Percentiles rank a stretch among this genome's conserved stretches.
Conservation (phyloP, 1,284 basidiomycete genomes). For the Mycena sp. region DNA sequence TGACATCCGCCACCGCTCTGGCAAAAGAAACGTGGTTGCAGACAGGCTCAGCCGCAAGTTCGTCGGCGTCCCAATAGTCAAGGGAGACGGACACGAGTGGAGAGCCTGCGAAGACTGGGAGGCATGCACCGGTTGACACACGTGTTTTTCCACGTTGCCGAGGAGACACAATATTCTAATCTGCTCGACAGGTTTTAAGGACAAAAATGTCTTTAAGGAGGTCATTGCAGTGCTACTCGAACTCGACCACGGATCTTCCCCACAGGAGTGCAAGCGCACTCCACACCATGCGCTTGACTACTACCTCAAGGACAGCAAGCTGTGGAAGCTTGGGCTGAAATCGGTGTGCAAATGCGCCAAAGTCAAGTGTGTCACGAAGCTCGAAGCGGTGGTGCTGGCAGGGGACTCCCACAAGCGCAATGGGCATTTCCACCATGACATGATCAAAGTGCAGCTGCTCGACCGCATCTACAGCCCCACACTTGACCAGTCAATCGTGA, state of each 20-base stretch:
- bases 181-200: conserved; percentile 37
- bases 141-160: conserved; percentile 34
- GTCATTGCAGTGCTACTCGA: conserved; percentile 39
- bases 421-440: conserved; percentile 44
- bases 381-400: conserved; percentile 25
- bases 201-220: conserved; percentile 39
- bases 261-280: conserved; percentile 28
- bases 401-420: conserved; percentile 32
- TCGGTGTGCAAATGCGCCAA: conserved; percentile 23
- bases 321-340: conserved; percentile 40
- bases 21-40: conserved; percentile 31
- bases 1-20: conserved; percentile 37
- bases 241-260: conserved; percentile 14
- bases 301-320: conserved; percentile 40
- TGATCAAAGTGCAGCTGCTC: conserved; percentile 38
- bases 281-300: conserved; percentile 39
- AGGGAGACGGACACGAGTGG: conserved; percentile 2
- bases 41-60: conserved; percentile 37
- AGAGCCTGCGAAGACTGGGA: conserved; percentile 42
- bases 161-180: not conserved
- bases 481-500: conserved; percentile 41
- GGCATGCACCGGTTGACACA: conserved; percentile 37
- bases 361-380: conserved; percentile 30
- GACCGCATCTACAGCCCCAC: conserved; percentile 39
- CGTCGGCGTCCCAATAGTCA: not conserved